Base-by-base conservation (phyloP, 192 early-diverging fungal species). In the Dimargaris xerosporica region DNA sequence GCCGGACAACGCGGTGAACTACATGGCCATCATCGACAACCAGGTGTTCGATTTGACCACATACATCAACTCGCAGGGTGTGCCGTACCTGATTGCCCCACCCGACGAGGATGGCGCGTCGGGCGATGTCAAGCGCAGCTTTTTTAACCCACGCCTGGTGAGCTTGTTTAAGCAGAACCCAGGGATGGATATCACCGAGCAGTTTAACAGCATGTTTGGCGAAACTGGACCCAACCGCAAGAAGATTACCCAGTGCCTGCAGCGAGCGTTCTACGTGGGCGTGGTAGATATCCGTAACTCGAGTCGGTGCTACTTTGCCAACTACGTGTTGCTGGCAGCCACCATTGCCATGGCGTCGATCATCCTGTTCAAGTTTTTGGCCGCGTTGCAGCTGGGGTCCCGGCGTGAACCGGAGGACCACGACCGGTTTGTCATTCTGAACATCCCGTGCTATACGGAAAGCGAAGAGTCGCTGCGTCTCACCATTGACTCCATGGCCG, bases 391-490 rank as follows among this genome's bases (percentile, higher is more conserved):
- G 66, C 71, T 95, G 44, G 87, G 86, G 41, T 73, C 81, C 6
- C 79, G 82, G 52, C 80, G 81, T 31, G 79, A 80, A 62, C 88
- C 89, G 1, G 87, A 94, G 65, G 85, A 90, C 26, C 79, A 88
- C 66, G 84, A 89, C 68, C 85, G 90, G 66, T 94, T 97, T 73
- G 88, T 94, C 64, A 86, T 98, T 48, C 85, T 84, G 68, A 92
- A 93, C 69, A 88, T 97, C 16, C 93, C 94, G 13, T 97, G 94
- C 77, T 99, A 99, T 74, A 97, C 94, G 12, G 96, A 99, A 71
- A 89, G 88, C 62, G 96, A 99, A 66, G 88, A 85, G 28, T 97
- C 96, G 3, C 77, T 99, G 46, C 76, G 84, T 43, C 85, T 88
- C 64, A 99, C 96, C 0, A 78, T 99, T 45, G 84, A 99, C 68